A percentile compares a stretch with the other conserved stretches of the same genome.
phyloP scores from a whole-genome alignment of 106 monocot genomes.

The Chionographis japonica region DNA sequence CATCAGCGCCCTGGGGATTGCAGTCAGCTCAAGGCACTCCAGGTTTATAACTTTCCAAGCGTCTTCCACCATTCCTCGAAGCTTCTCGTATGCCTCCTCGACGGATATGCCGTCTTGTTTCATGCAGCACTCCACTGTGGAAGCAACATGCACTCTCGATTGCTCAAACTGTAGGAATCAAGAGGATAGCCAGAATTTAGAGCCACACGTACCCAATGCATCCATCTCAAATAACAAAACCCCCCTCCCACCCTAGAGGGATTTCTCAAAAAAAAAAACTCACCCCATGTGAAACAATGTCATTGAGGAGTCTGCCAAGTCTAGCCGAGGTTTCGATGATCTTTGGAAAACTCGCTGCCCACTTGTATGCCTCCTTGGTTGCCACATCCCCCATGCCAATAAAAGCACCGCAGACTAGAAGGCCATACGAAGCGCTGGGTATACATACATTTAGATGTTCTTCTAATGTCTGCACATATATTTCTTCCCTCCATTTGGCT shows the following conservation, averaged over 20 bases:
- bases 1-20: not conserved
- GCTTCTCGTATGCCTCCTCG: conserved; percentile 1
- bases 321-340: not conserved
- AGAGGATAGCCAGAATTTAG: too few relatives aligned
- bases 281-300: conserved; percentile 5
- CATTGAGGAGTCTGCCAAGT: not conserved
- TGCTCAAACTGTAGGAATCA: conserved; percentile 11
- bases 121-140: conserved; percentile 12
- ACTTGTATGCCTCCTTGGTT: conserved; percentile 9
- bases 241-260: too few relatives aligned
- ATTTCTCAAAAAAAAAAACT: too few relatives aligned
- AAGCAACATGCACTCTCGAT: not conserved
- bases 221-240: too few relatives aligned
- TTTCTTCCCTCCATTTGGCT: not conserved
- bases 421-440: not conserved
- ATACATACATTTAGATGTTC: not conserved
- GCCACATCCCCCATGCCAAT: conserved; percentile 1
- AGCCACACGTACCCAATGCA: too few relatives aligned
- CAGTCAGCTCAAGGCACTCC: conserved; percentile 5
- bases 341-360: not conserved
- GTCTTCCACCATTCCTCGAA: conserved; percentile 1
- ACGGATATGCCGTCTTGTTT: conserved; percentile 6
- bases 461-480: not conserved
- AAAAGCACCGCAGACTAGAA: not conserved
- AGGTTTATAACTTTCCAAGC: conserved; percentile 14